Evolutionary conservation across 441 rosid species (phyloP), one percentile per base, ranked within the genome.

Genomic region (Viola pubescens): DNA sequence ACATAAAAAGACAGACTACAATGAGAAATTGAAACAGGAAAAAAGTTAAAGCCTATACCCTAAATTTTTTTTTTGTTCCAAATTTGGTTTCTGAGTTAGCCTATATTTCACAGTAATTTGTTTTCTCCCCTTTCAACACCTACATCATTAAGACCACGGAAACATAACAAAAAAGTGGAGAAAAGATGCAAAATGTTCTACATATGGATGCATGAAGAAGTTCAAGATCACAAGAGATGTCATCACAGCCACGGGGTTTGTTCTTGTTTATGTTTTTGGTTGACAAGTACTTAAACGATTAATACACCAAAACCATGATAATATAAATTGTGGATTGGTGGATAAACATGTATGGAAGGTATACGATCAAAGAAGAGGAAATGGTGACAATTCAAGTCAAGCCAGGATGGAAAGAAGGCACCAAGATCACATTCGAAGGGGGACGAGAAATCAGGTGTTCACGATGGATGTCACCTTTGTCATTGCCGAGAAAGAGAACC

Each of bases 361-460:
- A 78, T 55, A 9, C 75, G 54, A 61, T 62, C 1, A 69, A 87
- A 66, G 86, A 89, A 56, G 90, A 82, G 61, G 92, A 87, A 70
- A 58, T 70, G 1, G 65, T 88, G 41, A 75, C 81, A 1, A 81
- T 88, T 61, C 70, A 82, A 62, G 89, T 90, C 65, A 82, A 88
- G 75, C 80, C 97, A 1, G 97, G 96, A 57, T 91, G 97, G 97
- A 88, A 74, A 70, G 75, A 70, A 11, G 94, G 94, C 56, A 91
- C 90, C 0, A 82, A 74, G 76, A 77, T 86, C 13, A 91, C 94
- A 56, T 86, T 91, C 14, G 83, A 86, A 77, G 88, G 91, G 89
- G 43, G 82, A 80, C 45, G 89, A 91, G 75, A 72, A 72, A 40
- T 80, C 78, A 14, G 91, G 91, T 2, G 44, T 70, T 54, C n/a